These are phyloP conservation scores for Protomyces macrosporus DNA, from an alignment of 1,139 yeast genomes.

Conservation along the genomic window DNA sequence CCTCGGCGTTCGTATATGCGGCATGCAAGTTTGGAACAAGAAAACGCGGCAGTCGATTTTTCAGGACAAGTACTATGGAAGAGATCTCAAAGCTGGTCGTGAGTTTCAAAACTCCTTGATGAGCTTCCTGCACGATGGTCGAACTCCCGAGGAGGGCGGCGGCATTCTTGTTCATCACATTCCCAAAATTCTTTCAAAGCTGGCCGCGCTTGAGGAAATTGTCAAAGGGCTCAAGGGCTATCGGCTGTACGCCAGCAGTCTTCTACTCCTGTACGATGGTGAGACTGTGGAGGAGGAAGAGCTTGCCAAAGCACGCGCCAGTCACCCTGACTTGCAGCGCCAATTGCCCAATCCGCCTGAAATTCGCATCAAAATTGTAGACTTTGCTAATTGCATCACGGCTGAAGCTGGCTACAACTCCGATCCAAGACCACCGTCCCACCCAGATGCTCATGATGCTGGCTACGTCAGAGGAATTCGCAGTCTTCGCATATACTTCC, in stretches of 20 bases:
- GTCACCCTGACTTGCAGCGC: slow-evolving; percentile 11
- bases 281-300: slow-evolving; percentile 35
- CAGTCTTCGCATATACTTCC: slow-evolving; percentile 60
- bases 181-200: slow-evolving; percentile 57
- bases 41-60: slow-evolving; percentile 49
- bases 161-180: slow-evolving; percentile 52
- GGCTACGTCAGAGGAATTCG: slow-evolving; percentile 82
- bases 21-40: slow-evolving; percentile 79
- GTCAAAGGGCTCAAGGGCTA: slow-evolving; percentile 63
- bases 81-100: slow-evolving; percentile 65
- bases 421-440: slow-evolving; percentile 57
- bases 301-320: slow-evolving; percentile 1
- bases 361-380: slow-evolving; percentile 69
- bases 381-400: slow-evolving; percentile 93
- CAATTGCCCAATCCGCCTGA: slow-evolving; percentile 31
- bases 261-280: slow-evolving; percentile 85
- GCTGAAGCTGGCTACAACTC: slow-evolving; percentile 46
- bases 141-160: slow-evolving; percentile 47
- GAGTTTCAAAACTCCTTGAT: slow-evolving; percentile 71
- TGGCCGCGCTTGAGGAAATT: slow-evolving; percentile 54
- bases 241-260: slow-evolving; percentile 84
- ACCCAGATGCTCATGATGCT: slow-evolving; percentile 58
- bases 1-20: slow-evolving; percentile 90
- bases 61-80: slow-evolving; percentile 88
- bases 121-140: slow-evolving; percentile 76